Evolutionary conservation across 176 grass and related monocot species (phyloP), one percentile per base, ranked within the genome.

Genomic region (Avena eriantha): DNA sequence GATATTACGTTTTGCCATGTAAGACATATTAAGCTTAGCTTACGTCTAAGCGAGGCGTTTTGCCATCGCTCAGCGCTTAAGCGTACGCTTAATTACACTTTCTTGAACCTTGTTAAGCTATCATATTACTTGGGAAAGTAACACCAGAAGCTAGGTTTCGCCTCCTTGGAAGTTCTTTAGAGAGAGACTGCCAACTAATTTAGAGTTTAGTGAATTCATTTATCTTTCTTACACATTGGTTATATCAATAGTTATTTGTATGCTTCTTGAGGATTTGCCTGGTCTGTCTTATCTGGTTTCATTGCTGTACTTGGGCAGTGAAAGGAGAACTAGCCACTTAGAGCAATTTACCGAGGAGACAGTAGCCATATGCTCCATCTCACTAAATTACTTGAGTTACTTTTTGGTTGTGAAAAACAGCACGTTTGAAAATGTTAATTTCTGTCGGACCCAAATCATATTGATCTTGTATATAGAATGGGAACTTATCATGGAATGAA

Each of bases 201-300:
- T 45, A 66, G 17, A 63, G 54, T 57, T 26, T 18, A 7, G 29
- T 70, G 14, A 78, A 83, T 57, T 43, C 1, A 60, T 77, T 83
- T 78, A 47, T 33, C 18, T 47, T 68, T 69, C 12, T 6, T 14
- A 33, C 70, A 59, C 18, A 19, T 67, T 77, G 35, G 23, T 78
- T 83, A 16, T 78, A 23, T 78, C 49, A 87, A 67, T 56, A 23
- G 4, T 78, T 65, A 41, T 39, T 36, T 46, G 2, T 80, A 65
- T 31, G 10, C 68, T 56, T 77, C 69, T 47, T 1, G 1, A 34
- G 7, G 31, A 82, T 36, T 61, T 82, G 4, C 10, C 19, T 79
- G 3, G 64, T 21, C 75, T 7, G 23, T 69, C 33, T 69, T 78
- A 69, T 79, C n/a, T 29, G 6, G 48, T 55, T 77, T 17, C 18